Evolutionary conservation across 2,329 filamentous ascomycete genomes (phyloP).

Genomic region (Botryosphaeria dothidea): DNA sequence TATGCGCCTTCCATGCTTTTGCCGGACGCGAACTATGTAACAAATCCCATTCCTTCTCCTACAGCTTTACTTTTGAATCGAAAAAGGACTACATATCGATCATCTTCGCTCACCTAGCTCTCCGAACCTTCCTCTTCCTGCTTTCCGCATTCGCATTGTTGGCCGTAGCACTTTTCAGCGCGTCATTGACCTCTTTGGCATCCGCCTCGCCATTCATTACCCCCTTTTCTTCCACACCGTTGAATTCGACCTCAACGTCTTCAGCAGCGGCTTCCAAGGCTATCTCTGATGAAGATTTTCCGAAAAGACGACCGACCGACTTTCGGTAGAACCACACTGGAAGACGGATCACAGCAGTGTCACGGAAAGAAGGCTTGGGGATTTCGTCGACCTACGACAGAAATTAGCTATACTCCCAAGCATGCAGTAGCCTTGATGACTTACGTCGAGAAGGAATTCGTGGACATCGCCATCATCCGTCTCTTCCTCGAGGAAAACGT

Average conservation of each 20-base stretch:
- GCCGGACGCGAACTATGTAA: not conserved
- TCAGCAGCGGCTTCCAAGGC: slow-evolving; percentile 37
- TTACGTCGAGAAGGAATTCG: slow-evolving; percentile 85
- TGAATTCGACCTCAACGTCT: slow-evolving; percentile 39
- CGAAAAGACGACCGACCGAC: slow-evolving; percentile 45
- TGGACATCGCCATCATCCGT: slow-evolving; percentile 81
- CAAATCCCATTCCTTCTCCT: not conserved
- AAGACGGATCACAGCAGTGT: slow-evolving; percentile 80
- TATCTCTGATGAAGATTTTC: slow-evolving; percentile 30
- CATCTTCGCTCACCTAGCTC: not conserved
- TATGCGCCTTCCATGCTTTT: not conserved
- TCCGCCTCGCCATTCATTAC: slow-evolving; percentile 1
- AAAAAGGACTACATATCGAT: not conserved
- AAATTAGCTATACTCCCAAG: slow-evolving; percentile 24
- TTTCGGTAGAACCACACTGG: slow-evolving; percentile 71
- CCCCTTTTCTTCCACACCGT: slow-evolving; percentile 20
- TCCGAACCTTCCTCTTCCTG: slow-evolving; percentile 38
- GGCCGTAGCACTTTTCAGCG: slow-evolving; percentile 44
- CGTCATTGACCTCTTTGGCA: slow-evolving; percentile 28
- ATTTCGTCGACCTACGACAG: slow-evolving; percentile 71
- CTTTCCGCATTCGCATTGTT: slow-evolving; percentile 48
- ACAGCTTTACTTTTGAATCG: not conserved
- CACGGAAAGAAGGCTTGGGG: slow-evolving; percentile 69
- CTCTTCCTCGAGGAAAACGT: slow-evolving; percentile 92
- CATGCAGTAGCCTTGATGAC: slow-evolving; percentile 39